phyloP scores from a whole-genome alignment of 495 filamentous ascomycete species.

The Beverwykella pulmonaria region DNA sequence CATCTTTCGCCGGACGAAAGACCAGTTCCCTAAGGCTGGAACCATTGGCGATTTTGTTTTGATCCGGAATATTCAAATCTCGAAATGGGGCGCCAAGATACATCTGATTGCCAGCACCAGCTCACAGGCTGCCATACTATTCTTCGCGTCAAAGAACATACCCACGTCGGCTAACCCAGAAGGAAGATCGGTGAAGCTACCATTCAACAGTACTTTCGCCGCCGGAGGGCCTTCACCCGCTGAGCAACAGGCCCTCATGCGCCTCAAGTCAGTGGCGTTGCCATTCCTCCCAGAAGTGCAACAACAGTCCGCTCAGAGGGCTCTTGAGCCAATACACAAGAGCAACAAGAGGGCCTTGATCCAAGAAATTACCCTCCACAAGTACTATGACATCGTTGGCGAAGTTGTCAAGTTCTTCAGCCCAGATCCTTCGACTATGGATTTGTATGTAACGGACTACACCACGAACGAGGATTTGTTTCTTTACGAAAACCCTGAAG shows the following conservation, averaged over 20 bases:
- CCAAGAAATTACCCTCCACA: constrained; percentile 59
- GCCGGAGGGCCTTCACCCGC: background rate
- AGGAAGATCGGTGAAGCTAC: background rate
- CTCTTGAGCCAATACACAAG: background rate
- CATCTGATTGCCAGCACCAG: background rate
- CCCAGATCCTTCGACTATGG: constrained; percentile 50
- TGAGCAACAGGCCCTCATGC: background rate
- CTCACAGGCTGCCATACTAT: background rate
- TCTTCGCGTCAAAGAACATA: background rate
- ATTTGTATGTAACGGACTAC: constrained; percentile 86
- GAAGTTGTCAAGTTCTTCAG: constrained; percentile 70
- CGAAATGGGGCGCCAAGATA: background rate
- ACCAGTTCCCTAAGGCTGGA: constrained; percentile 34
- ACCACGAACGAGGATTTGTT: constrained; percentile 67
- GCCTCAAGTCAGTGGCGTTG: background rate
- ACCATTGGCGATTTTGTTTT: constrained; percentile 42
- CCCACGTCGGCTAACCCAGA: background rate
- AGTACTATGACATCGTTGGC: constrained; percentile 72
- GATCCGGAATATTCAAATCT: constrained; percentile 38
- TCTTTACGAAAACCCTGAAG: constrained; percentile 49
- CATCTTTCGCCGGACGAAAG: background rate
- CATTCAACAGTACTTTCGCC: background rate
- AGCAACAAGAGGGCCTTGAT: constrained; percentile 66
- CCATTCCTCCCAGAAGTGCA: background rate
- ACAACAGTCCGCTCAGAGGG: background rate